Evolutionary conservation across 495 filamentous ascomycete species (phyloP), one percentile per base, ranked within the genome.

Genomic region (Neurospora sp.): DNA sequence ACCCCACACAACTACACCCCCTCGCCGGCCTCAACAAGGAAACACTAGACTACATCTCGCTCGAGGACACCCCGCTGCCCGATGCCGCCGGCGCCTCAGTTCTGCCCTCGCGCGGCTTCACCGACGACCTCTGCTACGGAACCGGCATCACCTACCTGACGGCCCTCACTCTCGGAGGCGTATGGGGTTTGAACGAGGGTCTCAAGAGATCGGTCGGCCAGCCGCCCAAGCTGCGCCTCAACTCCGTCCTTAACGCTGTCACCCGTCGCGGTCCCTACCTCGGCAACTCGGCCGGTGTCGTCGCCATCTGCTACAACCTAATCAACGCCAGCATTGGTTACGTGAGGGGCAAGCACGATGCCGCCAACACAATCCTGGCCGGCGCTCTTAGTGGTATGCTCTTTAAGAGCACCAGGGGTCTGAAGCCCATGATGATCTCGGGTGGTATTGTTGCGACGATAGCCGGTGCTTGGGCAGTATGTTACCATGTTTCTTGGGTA

Each of bases 51-150:
- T 98, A 98, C 84, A 88, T 99, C 68, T 88, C 90, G 68, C 91
- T 99, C 79, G 96, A 98, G 85, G 96, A 98, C 77, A 91, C 93
- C 35, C 87, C 91, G 12, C 91, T 98, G 61, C 94, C 94, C 44
- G 87, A 94, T 77, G 88, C 97, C n/a, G 93, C 96, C 69, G 94
- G 94, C 77, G 86, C 89, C 48, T 93, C 94, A 16, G 91, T 93
- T 42, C 88, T 99, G 41, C 96, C 96, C 5, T 97, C 94, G 38
- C 91, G 96, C 79, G 96, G 96, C 76, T 99, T 96, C 90, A 96
- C 93, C 69, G 96, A 99, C 80, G 96, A 99, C 81, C 89, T 99
- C 69, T 98, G 96, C 83, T 99, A 99, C 80, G 96, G 96, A 77
- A 94, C 95, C 35, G 96, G 96, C 71, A 90, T 94, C 42, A 97